Percentiles rank a stretch among this genome's conserved stretches.
These are phyloP conservation scores for Pythium graminicola DNA, from an alignment of 352 stramenopile species.

Conservation along the genomic window DNA sequence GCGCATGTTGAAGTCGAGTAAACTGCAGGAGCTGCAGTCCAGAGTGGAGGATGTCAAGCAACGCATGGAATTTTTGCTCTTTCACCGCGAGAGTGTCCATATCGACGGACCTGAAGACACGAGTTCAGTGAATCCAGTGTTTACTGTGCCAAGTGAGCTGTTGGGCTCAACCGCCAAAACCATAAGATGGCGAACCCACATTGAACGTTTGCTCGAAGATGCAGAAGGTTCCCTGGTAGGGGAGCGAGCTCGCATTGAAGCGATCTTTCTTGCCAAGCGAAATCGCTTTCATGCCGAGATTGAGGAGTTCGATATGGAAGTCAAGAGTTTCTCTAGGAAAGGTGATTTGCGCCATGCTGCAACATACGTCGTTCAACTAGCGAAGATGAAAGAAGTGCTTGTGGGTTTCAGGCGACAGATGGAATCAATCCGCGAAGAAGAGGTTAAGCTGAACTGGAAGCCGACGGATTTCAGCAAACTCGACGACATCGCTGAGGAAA, in stretches of 20 bases:
- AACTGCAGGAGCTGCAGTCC: constrained; percentile 42
- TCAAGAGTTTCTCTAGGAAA: constrained; percentile 68
- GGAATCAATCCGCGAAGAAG: constrained; percentile 51
- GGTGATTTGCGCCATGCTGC: constrained; percentile 64
- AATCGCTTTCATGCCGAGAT: constrained; percentile 68
- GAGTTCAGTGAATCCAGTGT: neutral
- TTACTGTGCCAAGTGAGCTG: constrained; percentile 30
- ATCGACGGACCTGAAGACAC: constrained; percentile 13
- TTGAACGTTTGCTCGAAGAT: constrained; percentile 45
- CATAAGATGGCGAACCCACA: constrained; percentile 57
- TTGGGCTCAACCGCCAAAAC: constrained; percentile 57
- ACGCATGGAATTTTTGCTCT: constrained; percentile 57
- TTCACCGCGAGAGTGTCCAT: constrained; percentile 41
- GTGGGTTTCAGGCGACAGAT: constrained; percentile 46
- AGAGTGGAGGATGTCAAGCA: constrained; percentile 45
- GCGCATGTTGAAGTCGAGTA: constrained; percentile 32
- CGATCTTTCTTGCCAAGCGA: constrained; percentile 58
- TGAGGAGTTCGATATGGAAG: constrained; percentile 65
- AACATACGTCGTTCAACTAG: constrained; percentile 68
- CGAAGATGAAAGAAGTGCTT: constrained; percentile 66
- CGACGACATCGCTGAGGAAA: constrained; percentile 65
- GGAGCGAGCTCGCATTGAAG: constrained; percentile 61
- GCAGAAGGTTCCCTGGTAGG: constrained; percentile 46
- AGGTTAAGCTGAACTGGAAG: constrained; percentile 63
- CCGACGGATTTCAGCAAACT: constrained; percentile 62